Percentiles rank a stretch among this genome's conserved stretches.
Evolutionary conservation across 352 stramenopile genomes (phyloP).

Genomic region (Pythium volutum): DNA sequence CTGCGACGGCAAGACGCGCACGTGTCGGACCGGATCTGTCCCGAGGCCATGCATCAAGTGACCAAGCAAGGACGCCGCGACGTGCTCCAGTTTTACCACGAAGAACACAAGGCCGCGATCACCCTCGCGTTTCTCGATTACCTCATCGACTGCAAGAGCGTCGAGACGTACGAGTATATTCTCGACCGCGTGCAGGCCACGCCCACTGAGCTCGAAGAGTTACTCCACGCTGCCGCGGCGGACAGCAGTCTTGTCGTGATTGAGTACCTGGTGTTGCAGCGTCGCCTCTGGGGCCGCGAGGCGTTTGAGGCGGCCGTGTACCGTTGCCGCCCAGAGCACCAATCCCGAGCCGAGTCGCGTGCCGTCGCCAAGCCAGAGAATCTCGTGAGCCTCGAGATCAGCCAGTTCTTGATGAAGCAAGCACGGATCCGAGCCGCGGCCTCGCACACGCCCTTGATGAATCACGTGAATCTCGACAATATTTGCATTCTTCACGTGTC

Average conservation of each 20-base stretch:
- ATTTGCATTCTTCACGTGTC: background rate
- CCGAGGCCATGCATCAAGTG: background rate
- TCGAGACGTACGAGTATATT: background rate
- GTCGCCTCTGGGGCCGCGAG: background rate
- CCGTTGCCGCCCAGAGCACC: background rate
- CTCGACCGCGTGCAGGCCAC: background rate
- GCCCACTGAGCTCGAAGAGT: background rate
- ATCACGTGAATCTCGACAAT: background rate
- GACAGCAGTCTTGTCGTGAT: background rate
- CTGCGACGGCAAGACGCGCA: background rate
- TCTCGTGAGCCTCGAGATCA: background rate
- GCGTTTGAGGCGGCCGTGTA: background rate
- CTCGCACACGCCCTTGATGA: background rate
- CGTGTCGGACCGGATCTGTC: background rate
- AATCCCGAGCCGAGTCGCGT: no score
- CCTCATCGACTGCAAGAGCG: background rate
- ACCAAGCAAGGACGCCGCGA: background rate
- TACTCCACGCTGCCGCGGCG: background rate
- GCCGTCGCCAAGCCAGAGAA: no score
- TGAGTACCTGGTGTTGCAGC: background rate
- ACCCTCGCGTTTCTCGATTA: background rate
- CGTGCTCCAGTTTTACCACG: background rate
- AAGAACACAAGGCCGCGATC: background rate
- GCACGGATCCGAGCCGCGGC: background rate
- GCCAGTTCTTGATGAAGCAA: background rate